Conservation (phyloP, 139 green algal species). For the Closterium sp. region DNA sequence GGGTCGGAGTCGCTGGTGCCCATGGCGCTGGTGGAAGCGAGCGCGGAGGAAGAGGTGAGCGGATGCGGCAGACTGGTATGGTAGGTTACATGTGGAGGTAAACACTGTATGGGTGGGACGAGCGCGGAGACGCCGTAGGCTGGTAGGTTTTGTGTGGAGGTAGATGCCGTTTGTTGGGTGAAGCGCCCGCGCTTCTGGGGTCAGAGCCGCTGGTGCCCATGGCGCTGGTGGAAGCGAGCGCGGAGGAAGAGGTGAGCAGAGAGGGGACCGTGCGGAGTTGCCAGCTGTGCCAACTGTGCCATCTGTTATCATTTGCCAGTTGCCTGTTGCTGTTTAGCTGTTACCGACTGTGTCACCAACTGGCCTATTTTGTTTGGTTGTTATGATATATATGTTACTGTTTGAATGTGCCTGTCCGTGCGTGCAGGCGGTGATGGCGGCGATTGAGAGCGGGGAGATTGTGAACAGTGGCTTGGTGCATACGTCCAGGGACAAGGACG, state of each 20-base stretch:
- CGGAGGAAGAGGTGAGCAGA: slow-evolving; percentile 35
- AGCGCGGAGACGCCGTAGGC: too few species aligned
- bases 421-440: slow-evolving; percentile 22
- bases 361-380: background rate
- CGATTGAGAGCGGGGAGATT: slow-evolving; percentile 4
- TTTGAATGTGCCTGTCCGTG: too few species aligned
- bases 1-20: slow-evolving; percentile 38
- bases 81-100: too few species aligned
- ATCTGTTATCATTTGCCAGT: too few species aligned
- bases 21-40: slow-evolving; percentile 22
- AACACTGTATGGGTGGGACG: too few species aligned
- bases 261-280: too few species aligned
- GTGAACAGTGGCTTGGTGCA: background rate
- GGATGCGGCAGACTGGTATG: too few species aligned
- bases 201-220: slow-evolving; percentile 41
- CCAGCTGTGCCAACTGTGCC: too few species aligned
- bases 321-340: too few species aligned
- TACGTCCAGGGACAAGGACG: background rate
- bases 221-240: slow-evolving; percentile 14
- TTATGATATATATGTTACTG: background rate
- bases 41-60: slow-evolving; percentile 37
- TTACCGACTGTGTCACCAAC: background rate
- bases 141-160: too few species aligned
- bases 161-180: too few species aligned
- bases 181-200: slow-evolving; percentile 26